Evolutionary conservation across 2,329 filamentous ascomycete genomes (phyloP).

Genomic region (Nemania bipapillata): DNA sequence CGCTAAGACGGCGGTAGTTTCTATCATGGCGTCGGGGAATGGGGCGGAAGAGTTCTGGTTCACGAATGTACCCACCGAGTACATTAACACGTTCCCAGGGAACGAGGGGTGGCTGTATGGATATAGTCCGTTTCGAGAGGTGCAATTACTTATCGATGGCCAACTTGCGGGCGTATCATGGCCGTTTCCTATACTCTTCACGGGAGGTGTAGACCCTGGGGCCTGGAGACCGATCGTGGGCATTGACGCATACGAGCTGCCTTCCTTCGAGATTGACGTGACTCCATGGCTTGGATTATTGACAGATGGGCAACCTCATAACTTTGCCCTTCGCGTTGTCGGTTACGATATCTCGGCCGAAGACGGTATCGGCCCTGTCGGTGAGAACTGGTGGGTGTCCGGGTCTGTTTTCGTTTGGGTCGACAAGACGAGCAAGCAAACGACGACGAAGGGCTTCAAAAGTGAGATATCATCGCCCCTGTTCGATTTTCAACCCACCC

Average conservation of each 20-base stretch:
- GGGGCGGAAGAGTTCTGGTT: constrained; percentile 76
- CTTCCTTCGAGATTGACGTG: constrained; percentile 75
- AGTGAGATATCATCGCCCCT: constrained; percentile 36
- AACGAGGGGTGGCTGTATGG: constrained; percentile 65
- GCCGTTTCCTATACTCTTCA: constrained; percentile 77
- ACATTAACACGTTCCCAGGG: constrained; percentile 64
- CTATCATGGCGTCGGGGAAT: constrained; percentile 72
- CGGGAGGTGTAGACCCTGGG: constrained; percentile 73
- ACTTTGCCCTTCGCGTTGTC: constrained; percentile 43
- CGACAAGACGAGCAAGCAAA: constrained; percentile 55
- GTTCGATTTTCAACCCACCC: constrained; percentile 45
- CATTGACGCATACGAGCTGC: constrained; percentile 74
- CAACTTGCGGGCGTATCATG: constrained; percentile 71
- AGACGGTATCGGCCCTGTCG: constrained; percentile 57
- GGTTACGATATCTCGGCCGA: constrained; percentile 58
- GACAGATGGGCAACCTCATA: constrained; percentile 64
- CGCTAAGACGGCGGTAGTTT: constrained; percentile 68
- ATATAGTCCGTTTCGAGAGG: constrained; percentile 73
- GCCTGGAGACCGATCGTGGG: constrained; percentile 77
- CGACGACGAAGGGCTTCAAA: constrained; percentile 36
- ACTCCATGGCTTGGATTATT: constrained; percentile 71
- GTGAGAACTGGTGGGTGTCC: constrained; percentile 71
- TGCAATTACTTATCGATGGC: constrained; percentile 73
- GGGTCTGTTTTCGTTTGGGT: constrained; percentile 74
- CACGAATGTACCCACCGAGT: constrained; percentile 69